Evolutionary conservation across 2,329 filamentous ascomycete genomes (phyloP).

Genomic region (Purpureocillium takamizusanense): DNA sequence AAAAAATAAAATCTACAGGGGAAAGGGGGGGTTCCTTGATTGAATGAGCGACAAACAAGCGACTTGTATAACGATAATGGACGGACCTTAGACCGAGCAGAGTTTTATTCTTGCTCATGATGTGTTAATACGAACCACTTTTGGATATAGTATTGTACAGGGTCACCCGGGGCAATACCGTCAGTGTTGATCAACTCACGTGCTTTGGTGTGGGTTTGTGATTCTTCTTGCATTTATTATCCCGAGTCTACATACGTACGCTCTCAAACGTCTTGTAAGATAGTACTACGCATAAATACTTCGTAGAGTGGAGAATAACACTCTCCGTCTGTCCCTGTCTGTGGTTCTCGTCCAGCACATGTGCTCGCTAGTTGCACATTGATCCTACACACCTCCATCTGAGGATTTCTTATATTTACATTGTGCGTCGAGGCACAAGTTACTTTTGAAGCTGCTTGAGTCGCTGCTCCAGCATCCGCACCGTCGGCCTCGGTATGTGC

Average conservation of each 20-base stretch:
- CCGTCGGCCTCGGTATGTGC: constrained; percentile 59
- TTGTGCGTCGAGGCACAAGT: neutral
- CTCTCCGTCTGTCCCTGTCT: too few relatives aligned
- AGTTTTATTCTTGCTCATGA: constrained; percentile 13
- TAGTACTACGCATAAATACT: too few relatives aligned
- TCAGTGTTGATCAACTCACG: too few relatives aligned
- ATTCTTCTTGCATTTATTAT: too few relatives aligned
- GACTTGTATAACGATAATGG: constrained; percentile 19
- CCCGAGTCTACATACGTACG: too few relatives aligned
- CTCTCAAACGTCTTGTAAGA: too few relatives aligned
- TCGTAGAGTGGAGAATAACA: too few relatives aligned
- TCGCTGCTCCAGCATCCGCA: constrained; percentile 48
- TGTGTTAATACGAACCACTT: constrained; percentile 21
- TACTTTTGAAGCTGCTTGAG: constrained; percentile 22
- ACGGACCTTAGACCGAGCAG: constrained; percentile 11
- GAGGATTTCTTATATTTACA: too few relatives aligned
- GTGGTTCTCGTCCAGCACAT: too few relatives aligned
- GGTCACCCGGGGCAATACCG: neutral
- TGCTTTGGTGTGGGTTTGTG: too few relatives aligned
- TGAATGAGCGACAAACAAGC: constrained; percentile 1
- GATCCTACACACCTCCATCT: neutral
- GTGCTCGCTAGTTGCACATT: too few relatives aligned
- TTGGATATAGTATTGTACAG: neutral
- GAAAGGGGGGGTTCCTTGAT: constrained; percentile 3
- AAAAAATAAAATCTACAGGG: too few relatives aligned